phyloP scores from a whole-genome alignment of 2,329 filamentous ascomycete genomes.

The Pestalotiopsis fici region DNA sequence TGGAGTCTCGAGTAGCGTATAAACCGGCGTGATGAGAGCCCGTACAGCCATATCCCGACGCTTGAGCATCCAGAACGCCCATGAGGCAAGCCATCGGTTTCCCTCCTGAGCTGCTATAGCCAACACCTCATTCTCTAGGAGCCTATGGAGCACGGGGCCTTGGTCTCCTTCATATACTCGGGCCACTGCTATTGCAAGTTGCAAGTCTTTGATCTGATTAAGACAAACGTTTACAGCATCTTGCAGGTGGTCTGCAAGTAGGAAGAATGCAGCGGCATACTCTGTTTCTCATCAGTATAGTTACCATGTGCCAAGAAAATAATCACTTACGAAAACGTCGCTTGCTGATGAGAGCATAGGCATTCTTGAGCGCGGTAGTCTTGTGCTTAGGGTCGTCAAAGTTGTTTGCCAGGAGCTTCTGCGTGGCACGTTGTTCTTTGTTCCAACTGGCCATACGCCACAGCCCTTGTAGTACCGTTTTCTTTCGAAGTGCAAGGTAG shows the following conservation, averaged over 20 bases:
- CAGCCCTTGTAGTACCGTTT: slow-evolving; percentile 82
- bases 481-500: slow-evolving; percentile 90
- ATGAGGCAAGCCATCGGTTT: slow-evolving; percentile 91
- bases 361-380: slow-evolving; percentile 90
- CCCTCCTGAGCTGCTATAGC: slow-evolving; percentile 76
- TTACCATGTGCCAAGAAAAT: background rate
- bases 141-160: slow-evolving; percentile 69
- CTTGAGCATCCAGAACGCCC: slow-evolving; percentile 92
- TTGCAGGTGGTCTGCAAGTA: slow-evolving; percentile 80
- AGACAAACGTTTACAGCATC: slow-evolving; percentile 86
- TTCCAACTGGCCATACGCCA: slow-evolving; percentile 96
- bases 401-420: slow-evolving; percentile 82
- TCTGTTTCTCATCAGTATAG: slow-evolving; percentile 50
- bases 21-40: slow-evolving; percentile 78
- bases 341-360: slow-evolving; percentile 91
- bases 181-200: slow-evolving; percentile 85
- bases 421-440: slow-evolving; percentile 79
- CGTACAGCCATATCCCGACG: slow-evolving; percentile 82
- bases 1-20: slow-evolving; percentile 70
- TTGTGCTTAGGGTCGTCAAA: slow-evolving; percentile 86
- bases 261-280: slow-evolving; percentile 94
- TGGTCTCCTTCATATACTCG: slow-evolving; percentile 87
- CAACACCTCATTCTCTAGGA: slow-evolving; percentile 81
- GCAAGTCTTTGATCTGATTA: slow-evolving; percentile 84
- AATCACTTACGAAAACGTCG: slow-evolving; percentile 71